These are phyloP conservation scores for Cyclotella distinguenda DNA, from an alignment of 108 stramenopile genomes.

Conservation along the genomic window DNA sequence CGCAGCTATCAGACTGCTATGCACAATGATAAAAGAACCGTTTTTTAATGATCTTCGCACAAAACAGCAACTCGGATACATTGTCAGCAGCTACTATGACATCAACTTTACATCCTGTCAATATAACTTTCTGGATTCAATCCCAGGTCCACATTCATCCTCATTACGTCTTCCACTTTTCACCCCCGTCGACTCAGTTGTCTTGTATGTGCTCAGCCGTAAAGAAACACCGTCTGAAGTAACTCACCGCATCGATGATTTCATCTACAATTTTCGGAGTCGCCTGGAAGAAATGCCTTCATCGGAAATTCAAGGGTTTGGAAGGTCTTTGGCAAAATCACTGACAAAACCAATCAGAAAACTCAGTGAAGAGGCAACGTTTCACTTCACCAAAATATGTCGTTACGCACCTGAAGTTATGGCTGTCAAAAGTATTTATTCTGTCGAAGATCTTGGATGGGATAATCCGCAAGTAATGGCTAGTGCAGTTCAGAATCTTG, in stretches of 20 bases:
- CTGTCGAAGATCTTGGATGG: conserved; percentile 58
- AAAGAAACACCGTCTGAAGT: conserved; percentile 71
- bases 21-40: conserved; percentile 82
- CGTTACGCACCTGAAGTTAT: conserved; percentile 70
- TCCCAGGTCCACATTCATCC: neutral
- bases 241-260: conserved; percentile 75
- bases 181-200: conserved; percentile 69
- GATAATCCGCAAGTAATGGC: conserved; percentile 62
- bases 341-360: conserved; percentile 80
- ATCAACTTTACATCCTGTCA: conserved; percentile 52
- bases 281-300: conserved; percentile 62
- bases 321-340: conserved; percentile 62
- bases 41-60: conserved; percentile 81
- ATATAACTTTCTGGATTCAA: conserved; percentile 1
- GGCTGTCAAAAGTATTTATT: conserved; percentile 2
- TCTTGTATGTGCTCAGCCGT: conserved; percentile 69
- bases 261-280: conserved; percentile 60
- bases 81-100: conserved; percentile 77
- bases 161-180: conserved; percentile 25
- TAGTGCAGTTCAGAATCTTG: conserved; percentile 43
- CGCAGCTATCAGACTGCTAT: conserved; percentile 69
- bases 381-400: conserved; percentile 61
- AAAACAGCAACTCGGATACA: conserved; percentile 81
- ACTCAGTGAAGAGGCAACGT: conserved; percentile 58
- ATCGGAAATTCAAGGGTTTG: conserved; percentile 67